Percentiles rank a stretch among this genome's conserved stretches.
Evolutionary conservation across 2,329 filamentous ascomycete species (phyloP).

Genomic region (Colletotrichum australisinense): DNA sequence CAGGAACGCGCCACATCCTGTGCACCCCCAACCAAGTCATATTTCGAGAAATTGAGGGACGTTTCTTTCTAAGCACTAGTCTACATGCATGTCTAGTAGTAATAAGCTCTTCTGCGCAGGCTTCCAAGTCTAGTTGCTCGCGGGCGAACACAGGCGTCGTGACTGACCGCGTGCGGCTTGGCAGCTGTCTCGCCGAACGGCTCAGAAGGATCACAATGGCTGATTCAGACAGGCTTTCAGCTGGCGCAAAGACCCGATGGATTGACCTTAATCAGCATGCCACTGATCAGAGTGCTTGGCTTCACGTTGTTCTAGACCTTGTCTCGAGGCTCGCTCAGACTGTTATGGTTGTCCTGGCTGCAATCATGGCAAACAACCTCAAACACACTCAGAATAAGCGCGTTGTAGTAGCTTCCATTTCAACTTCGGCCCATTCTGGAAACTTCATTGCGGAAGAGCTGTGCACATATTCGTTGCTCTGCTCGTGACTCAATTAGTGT

Average conservation of each 20-base stretch:
- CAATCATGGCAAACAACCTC: neutral
- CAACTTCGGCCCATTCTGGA: constrained; percentile 3
- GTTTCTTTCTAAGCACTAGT: constrained; percentile 7
- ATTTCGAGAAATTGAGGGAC: neutral
- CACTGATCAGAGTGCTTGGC: neutral
- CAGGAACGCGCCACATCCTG: constrained; percentile 23
- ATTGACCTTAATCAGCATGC: constrained; percentile 3
- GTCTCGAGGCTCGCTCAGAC: constrained; percentile 10
- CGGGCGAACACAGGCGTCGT: neutral
- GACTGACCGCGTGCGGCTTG: constrained; percentile 2
- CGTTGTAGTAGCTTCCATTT: neutral
- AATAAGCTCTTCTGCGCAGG: neutral
- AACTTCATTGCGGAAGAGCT: constrained; percentile 6
- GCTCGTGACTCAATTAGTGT: constrained; percentile 3
- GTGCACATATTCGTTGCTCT: constrained; percentile 1
- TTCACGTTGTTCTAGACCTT: neutral
- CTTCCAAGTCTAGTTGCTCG: neutral
- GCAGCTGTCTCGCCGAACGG: neutral
- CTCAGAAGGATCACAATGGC: neutral
- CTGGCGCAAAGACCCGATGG: constrained; percentile 7
- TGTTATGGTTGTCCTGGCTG: neutral
- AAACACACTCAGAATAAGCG: neutral
- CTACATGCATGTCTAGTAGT: constrained; percentile 17
- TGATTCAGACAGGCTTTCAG: neutral
- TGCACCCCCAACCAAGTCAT: constrained; percentile 3